These are phyloP conservation scores for Salix koriyanagi DNA, from an alignment of 345 rosid species.

Conservation along the genomic window DNA sequence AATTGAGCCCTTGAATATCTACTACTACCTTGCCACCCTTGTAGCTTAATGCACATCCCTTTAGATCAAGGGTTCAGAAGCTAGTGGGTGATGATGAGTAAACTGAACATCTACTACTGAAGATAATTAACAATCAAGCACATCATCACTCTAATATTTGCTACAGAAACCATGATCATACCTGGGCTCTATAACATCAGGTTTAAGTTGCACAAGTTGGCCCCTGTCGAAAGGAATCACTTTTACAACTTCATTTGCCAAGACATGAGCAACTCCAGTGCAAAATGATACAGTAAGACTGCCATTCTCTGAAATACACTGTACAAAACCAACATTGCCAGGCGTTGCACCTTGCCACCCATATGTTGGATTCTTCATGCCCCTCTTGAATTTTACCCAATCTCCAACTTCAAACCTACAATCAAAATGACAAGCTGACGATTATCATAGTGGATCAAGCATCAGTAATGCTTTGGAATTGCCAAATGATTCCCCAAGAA, in stretches of 20 bases:
- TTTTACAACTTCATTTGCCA: conserved; percentile 79
- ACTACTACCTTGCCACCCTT: too few relatives aligned
- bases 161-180: conserved; percentile 15
- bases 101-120: too few relatives aligned
- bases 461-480: neutral
- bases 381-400: conserved; percentile 93
- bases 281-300: conserved; percentile 79
- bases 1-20: too few relatives aligned
- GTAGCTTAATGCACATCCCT: too few relatives aligned
- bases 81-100: too few relatives aligned
- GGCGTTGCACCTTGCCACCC: conserved; percentile 96
- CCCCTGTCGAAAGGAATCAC: conserved; percentile 93
- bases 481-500: neutral
- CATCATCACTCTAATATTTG: neutral
- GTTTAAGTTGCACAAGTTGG: conserved; percentile 81
- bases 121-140: neutral
- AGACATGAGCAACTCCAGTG: conserved; percentile 79
- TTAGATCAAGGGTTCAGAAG: too few relatives aligned
- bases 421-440: conserved; percentile 2
- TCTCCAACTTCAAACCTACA: conserved; percentile 85
- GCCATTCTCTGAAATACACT: conserved; percentile 63
- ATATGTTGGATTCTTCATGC: conserved; percentile 57
- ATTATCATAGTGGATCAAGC: neutral
- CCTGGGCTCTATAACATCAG: conserved; percentile 89
- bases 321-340: conserved; percentile 95